Evolutionary conservation across 2,329 filamentous ascomycete genomes (phyloP).

Genomic region (Pseudogymnoascus sp.): DNA sequence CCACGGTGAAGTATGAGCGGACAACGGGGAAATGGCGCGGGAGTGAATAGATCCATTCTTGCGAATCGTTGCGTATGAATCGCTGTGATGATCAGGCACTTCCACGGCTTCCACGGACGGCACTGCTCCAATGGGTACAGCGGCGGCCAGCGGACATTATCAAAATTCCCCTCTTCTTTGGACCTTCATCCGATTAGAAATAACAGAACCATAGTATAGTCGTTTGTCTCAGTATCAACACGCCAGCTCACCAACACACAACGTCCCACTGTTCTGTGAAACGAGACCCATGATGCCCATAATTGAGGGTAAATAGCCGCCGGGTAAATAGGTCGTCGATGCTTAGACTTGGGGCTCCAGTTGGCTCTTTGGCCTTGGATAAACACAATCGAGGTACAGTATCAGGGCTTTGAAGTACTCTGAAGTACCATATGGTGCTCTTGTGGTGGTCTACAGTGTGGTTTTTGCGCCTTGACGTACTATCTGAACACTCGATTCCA

Average conservation of each 20-base stretch:
- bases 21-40: neutral
- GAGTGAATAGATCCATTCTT: neutral
- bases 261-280: neutral
- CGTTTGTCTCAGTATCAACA: conserved; percentile 1
- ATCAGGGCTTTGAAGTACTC: neutral
- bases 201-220: neutral
- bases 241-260: no score
- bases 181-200: neutral
- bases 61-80: neutral
- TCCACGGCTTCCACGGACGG: no score
- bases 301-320: conserved; percentile 1
- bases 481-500: neutral
- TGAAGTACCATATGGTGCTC: neutral
- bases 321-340: conserved; percentile 5
- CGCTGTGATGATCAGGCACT: neutral
- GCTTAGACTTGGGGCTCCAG: neutral
- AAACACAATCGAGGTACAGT: neutral
- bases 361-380: neutral
- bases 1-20: neutral
- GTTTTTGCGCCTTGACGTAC: neutral
- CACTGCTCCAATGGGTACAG: neutral
- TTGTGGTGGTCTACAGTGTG: neutral
- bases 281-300: conserved; percentile 1
- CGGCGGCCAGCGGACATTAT: neutral
- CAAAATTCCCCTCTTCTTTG: neutral